These are phyloP conservation scores for Elsinoe australis DNA, from an alignment of 2,329 filamentous ascomycete genomes.

Conservation along the genomic window DNA sequence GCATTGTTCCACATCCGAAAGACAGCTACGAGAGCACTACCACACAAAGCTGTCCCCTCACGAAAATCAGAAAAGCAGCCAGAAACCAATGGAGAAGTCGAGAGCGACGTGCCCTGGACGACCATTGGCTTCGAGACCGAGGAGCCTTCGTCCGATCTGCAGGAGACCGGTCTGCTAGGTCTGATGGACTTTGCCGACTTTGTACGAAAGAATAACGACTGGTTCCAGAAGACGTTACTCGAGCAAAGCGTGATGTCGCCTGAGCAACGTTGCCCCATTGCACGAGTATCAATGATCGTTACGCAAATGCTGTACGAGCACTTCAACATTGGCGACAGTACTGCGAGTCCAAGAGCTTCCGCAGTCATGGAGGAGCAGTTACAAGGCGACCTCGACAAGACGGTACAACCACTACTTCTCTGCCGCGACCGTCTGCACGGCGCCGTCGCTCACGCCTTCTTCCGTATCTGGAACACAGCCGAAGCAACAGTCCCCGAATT, in stretches of 20 bases:
- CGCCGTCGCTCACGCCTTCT: constrained; percentile 75
- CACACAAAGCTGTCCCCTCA: constrained; percentile 2
- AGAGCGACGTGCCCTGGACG: constrained; percentile 79
- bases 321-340: constrained; percentile 68
- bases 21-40: background rate
- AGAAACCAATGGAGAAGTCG: constrained; percentile 45
- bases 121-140: constrained; percentile 87
- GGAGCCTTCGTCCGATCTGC: constrained; percentile 77
- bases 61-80: constrained; percentile 29
- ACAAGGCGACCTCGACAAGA: constrained; percentile 69
- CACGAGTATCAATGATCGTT: constrained; percentile 75
- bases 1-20: constrained; percentile 70
- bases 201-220: constrained; percentile 82
- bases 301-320: constrained; percentile 89
- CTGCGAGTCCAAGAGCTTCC: constrained; percentile 18
- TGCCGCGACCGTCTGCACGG: constrained; percentile 92
- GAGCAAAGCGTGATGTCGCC: constrained; percentile 75
- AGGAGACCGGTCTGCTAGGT: constrained; percentile 76
- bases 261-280: constrained; percentile 72
- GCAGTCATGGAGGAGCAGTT: constrained; percentile 53
- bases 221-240: constrained; percentile 81
- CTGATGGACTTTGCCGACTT: constrained; percentile 98
- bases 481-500: constrained; percentile 81
- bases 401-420: constrained; percentile 79
- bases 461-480: constrained; percentile 86